Evolutionary conservation across 2,329 filamentous ascomycete genomes (phyloP), one percentile per base, ranked within the genome.

Genomic region (Aspergillus sp.): DNA sequence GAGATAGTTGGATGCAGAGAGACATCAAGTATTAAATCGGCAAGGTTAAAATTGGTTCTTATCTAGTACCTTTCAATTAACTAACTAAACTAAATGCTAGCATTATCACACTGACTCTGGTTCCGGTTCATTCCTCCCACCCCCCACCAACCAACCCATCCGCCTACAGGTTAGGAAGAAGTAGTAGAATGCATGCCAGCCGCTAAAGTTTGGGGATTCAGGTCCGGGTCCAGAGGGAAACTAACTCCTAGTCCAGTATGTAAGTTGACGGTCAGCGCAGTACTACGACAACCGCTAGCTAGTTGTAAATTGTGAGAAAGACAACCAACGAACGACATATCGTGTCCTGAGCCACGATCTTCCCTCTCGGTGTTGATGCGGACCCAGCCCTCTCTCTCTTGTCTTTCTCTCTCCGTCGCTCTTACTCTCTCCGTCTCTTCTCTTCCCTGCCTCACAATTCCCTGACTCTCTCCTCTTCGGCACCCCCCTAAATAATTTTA

Each of bases 61-160:
- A 36, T 36, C 32, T 42, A 42, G 39, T 27, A 27, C 6, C 25
- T 7, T 36, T 36, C 32, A 36, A 36, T 36, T 36, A 6, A 36
- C 32, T 36, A 13, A 36, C 8, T 30, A 30, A 11, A 27, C 25
- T 8, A 30, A 36, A 5, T 36, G 11, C 32, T 53, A 32, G 19
- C 23, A 32, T 53, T 17, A 54, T 39, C 17, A 44, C 19, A 41
- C 41, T 51, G 27, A 50, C 13, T 41, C 56, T 58, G 56, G 56
- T 58, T 58, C 56, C 56, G 56, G 54, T 21, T 57, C 32, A 21
- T 44, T 54, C 52, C 52, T 42, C 27, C 47, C 54, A 32, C 54
- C 54, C 54, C 39, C 54, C 36, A 41, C 32, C 41, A 25, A 25
- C 25, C 25, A n/a, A 42, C 15, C n/a, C 39, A 8, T 21, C 41